Conservation (phyloP, 106 monocot genomes). For the Allium fistulosum region DNA sequence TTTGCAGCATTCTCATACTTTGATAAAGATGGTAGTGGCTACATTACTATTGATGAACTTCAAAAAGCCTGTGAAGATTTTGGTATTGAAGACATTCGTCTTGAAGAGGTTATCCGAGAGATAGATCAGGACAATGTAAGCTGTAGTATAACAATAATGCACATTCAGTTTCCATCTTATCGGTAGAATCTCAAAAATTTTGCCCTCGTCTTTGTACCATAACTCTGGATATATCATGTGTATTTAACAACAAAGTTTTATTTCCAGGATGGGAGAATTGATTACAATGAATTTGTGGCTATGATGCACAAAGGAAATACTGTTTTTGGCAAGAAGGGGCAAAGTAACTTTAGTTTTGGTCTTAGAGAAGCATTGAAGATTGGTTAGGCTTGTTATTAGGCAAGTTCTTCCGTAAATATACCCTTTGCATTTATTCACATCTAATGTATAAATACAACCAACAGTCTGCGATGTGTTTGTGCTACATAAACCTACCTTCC, state of each 20-base stretch:
- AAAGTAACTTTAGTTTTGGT: slow-evolving; percentile 31
- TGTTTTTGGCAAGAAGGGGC: slow-evolving; percentile 35
- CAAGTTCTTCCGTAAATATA: no score
- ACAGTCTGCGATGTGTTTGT: no score
- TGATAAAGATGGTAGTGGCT: slow-evolving; percentile 83
- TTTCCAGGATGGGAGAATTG: slow-evolving; percentile 57
- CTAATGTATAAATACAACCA: no score
- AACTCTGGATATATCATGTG: neutral
- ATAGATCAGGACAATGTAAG: slow-evolving; percentile 71
- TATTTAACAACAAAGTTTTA: neutral
- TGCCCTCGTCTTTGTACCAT: no score
- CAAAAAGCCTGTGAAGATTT: slow-evolving; percentile 74
- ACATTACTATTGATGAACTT: slow-evolving; percentile 69
- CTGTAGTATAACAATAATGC: neutral
- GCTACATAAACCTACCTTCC: no score
- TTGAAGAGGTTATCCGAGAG: slow-evolving; percentile 64
- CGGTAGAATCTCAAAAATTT: no score
- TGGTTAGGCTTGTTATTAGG: slow-evolving; percentile 11
- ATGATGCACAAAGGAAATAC: slow-evolving; percentile 65
- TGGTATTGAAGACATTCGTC: slow-evolving; percentile 30
- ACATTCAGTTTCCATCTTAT: neutral
- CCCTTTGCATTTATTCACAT: no score
- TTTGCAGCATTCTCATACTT: slow-evolving; percentile 76
- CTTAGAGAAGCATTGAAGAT: slow-evolving; percentile 45
- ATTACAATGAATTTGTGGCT: slow-evolving; percentile 61